Conservation (phyloP, 768 basidiomycete species). For the Xanthoconium stramineum region DNA sequence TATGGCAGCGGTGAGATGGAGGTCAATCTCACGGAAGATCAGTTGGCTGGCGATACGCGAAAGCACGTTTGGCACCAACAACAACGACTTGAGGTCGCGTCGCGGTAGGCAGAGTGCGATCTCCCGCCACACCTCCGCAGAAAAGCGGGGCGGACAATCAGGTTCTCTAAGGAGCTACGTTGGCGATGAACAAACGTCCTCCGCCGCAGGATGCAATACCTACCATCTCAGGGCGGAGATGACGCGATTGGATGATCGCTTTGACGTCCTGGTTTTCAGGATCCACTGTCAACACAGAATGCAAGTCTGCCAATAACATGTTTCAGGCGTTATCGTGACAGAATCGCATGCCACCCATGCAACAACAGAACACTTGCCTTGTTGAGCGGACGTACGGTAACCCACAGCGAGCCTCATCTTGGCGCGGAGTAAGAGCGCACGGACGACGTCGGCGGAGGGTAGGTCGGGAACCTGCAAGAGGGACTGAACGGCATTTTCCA, state of each 20-base stretch:
- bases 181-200: neutral
- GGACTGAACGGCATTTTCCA: conserved; percentile 75
- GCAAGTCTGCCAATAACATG: conserved; percentile 47
- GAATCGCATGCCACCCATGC: neutral
- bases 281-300: conserved; percentile 59
- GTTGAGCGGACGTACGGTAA: conserved; percentile 57
- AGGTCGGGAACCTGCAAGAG: conserved; percentile 57
- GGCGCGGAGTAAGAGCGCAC: conserved; percentile 65
- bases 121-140: conserved; percentile 70
- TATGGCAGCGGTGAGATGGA: conserved; percentile 50
- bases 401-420: conserved; percentile 61
- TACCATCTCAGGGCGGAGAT: conserved; percentile 57
- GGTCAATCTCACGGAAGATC: conserved; percentile 60
- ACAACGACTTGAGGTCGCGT: conserved; percentile 60
- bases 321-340: conserved; percentile 4
- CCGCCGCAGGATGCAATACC: conserved; percentile 1
- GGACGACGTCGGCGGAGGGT: conserved; percentile 48
- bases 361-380: conserved; percentile 41
- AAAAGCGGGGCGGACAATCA: conserved; percentile 50
- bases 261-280: conserved; percentile 71
- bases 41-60: conserved; percentile 68
- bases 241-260: conserved; percentile 50
- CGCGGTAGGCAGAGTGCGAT: conserved; percentile 60
- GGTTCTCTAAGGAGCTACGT: conserved; percentile 35
- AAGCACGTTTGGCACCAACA: conserved; percentile 62